Evolutionary conservation across 148 eudicot genomes (phyloP).

Genomic region (Rhododendron vialii): DNA sequence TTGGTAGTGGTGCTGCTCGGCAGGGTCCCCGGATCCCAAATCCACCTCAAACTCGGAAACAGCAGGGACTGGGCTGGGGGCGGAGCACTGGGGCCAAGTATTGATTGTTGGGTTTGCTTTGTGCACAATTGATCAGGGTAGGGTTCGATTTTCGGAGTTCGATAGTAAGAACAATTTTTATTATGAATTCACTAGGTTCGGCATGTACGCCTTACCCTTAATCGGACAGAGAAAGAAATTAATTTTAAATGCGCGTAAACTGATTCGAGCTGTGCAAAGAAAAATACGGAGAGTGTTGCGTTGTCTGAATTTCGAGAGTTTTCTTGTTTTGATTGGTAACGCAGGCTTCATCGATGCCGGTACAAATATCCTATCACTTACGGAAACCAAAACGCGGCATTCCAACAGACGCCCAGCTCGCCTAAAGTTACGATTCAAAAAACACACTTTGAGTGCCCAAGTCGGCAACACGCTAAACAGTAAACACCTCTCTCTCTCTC

Average conservation of each 20-base stretch:
- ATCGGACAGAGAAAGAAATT: rapidly evolving
- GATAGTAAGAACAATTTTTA: too few relatives aligned
- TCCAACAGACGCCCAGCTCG: not conserved
- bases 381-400: not conserved
- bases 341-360: not conserved
- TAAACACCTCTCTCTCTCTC: not conserved
- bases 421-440: not conserved
- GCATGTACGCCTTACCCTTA: too few relatives aligned
- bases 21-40: too few relatives aligned
- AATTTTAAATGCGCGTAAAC: too few relatives aligned
- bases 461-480: not conserved
- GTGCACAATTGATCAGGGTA: too few relatives aligned
- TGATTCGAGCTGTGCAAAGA: too few relatives aligned
- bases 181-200: too few relatives aligned
- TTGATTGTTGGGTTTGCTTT: too few relatives aligned
- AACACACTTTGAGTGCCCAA: too few relatives aligned
- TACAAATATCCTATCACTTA: not conserved
- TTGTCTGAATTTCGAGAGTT: not conserved
- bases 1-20: too few relatives aligned
- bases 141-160: too few relatives aligned
- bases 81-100: too few relatives aligned
- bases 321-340: not conserved
- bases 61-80: not conserved
- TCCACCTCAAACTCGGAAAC: not conserved
- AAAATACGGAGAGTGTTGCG: not conserved